Evolutionary conservation across 1,139 yeast genomes (phyloP).

Genomic region (Geotrichum macrosporum): DNA sequence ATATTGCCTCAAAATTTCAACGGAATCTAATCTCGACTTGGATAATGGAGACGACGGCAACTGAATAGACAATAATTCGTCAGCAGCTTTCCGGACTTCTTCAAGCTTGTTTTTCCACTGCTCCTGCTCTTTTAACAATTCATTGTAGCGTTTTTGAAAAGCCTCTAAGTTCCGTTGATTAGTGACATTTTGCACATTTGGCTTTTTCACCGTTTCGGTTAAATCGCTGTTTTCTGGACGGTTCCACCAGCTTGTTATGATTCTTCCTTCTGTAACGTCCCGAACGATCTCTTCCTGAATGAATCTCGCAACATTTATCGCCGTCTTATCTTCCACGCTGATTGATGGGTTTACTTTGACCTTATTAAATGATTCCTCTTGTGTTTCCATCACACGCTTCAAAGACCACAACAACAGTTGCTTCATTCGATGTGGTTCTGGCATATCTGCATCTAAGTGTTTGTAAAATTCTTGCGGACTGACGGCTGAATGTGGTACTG

Average conservation of each 20-base stretch:
- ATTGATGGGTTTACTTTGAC: conserved; percentile 29
- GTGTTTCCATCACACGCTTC: conserved; percentile 45
- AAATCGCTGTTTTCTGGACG: conserved; percentile 32
- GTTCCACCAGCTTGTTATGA: conserved; percentile 66
- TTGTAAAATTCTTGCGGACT: conserved; percentile 56
- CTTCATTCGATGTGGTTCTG: conserved; percentile 71
- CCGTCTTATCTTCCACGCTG: conserved; percentile 31
- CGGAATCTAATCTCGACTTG: neutral
- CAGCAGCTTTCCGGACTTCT: conserved; percentile 8
- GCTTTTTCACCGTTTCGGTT: conserved; percentile 38
- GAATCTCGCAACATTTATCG: conserved; percentile 47
- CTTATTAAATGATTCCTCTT: conserved; percentile 35
- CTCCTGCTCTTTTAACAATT: conserved; percentile 46
- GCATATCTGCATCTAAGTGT: conserved; percentile 55
- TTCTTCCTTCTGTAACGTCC: conserved; percentile 55
- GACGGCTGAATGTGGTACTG: conserved; percentile 64
- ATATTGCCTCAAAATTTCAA: conserved; percentile 3
- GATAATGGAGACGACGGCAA: neutral
- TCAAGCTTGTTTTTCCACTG: conserved; percentile 44
- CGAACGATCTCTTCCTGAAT: conserved; percentile 61
- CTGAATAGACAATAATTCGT: conserved; percentile 8
- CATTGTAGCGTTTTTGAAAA: conserved; percentile 45
- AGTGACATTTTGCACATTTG: conserved; percentile 56
- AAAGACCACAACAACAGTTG: conserved; percentile 69
- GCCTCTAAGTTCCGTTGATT: conserved; percentile 47